These are phyloP conservation scores for Rubroboletus pulcherrimus DNA, from an alignment of 768 basidiomycete species.

Conservation along the genomic window DNA sequence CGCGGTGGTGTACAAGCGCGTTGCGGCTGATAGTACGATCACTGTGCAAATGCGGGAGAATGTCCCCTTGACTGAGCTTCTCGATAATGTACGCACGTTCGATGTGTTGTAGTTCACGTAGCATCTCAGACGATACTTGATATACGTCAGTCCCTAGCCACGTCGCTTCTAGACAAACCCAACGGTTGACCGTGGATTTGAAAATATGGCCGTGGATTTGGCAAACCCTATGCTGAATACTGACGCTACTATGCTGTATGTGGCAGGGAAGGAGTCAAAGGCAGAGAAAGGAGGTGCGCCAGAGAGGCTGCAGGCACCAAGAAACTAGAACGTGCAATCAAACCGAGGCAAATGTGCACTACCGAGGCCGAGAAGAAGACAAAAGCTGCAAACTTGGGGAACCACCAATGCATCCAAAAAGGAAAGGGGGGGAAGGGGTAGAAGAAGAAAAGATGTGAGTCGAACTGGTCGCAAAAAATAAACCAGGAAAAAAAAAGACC, in stretches of 20 bases:
- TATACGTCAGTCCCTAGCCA: no score
- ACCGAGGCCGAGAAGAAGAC: background rate
- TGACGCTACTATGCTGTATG: no score
- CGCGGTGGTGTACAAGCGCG: background rate
- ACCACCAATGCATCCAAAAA: background rate
- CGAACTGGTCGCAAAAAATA: background rate
- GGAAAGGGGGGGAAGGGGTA: background rate
- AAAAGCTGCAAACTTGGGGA: background rate
- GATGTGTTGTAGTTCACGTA: background rate
- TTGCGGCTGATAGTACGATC: slow-evolving; percentile 1
- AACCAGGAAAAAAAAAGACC: background rate
- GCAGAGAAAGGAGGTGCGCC: background rate
- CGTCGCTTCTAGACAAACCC: no score
- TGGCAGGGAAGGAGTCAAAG: background rate
- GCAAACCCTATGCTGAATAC: no score
- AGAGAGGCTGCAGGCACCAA: slow-evolving; percentile 1
- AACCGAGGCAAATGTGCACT: background rate
- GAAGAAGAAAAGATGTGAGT: background rate
- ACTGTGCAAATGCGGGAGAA: slow-evolving; percentile 1
- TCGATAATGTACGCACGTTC: background rate
- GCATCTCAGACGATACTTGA: no score
- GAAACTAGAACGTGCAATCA: background rate
- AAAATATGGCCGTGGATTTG: no score
- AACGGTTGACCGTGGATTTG: no score
- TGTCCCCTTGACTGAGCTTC: background rate